Percentiles rank a stretch among this genome's conserved stretches.
phyloP scores from a whole-genome alignment of 192 early-diverging fungal species.

The Funneliformis mosseae region DNA sequence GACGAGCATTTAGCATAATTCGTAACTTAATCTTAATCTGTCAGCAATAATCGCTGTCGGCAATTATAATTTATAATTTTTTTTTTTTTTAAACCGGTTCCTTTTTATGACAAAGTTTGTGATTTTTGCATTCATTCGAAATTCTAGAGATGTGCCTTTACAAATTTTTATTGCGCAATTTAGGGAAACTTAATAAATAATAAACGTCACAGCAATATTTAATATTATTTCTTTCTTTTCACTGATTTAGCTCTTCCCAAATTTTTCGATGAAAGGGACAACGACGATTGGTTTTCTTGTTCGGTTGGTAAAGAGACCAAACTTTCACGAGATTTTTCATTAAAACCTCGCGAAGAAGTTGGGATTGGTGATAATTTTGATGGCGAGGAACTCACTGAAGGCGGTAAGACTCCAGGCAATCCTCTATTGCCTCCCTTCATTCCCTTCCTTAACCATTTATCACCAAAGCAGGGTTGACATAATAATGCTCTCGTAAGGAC shows the following conservation, averaged over 20 bases:
- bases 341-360: not conserved
- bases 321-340: not conserved
- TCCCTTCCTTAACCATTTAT: not conserved
- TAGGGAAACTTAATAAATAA: no score
- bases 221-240: not conserved
- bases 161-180: no score
- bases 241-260: not conserved
- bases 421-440: not conserved
- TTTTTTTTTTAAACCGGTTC: no score
- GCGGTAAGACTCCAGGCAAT: not conserved
- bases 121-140: no score
- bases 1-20: no score
- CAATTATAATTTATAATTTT: no score
- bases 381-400: not conserved
- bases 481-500: not conserved
- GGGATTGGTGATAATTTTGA: not conserved
- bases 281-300: not conserved
- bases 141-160: no score
- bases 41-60: no score
- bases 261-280: not conserved
- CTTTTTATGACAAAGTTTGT: no score
- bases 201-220: no score
- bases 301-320: not conserved
- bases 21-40: no score
- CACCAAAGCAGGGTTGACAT: conserved; percentile 15